Evolutionary conservation across 805 yeast genomes (phyloP).

Genomic region (Teunomyces lycoperdinae): DNA sequence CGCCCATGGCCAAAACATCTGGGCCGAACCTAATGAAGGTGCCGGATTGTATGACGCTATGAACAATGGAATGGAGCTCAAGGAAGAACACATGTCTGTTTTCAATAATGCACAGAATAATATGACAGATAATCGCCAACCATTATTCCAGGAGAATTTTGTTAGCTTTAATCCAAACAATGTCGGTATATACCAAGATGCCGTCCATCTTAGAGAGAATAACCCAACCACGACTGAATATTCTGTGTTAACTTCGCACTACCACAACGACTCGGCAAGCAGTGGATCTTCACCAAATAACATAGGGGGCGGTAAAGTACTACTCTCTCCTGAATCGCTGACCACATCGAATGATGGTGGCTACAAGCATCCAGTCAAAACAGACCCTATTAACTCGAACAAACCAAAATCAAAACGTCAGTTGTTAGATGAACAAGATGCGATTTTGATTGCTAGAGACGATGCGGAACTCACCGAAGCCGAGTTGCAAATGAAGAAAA

Average conservation of each 20-base stretch:
- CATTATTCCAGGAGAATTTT: not conserved
- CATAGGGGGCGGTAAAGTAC: not conserved
- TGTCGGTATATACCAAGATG: not conserved
- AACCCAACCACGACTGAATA: not conserved
- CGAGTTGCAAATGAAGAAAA: constrained; percentile 53
- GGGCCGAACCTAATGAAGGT: not conserved
- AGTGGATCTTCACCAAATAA: not conserved
- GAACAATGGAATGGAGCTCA: constrained; percentile 2
- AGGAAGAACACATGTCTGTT: constrained; percentile 5
- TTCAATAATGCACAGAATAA: constrained; percentile 1
- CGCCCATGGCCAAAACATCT: not conserved
- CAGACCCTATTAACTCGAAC: not conserved
- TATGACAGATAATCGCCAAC: not conserved
- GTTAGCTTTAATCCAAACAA: not conserved
- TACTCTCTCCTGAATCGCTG: constrained; percentile 7
- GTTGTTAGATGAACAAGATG: constrained; percentile 35
- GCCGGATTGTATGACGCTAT: not conserved
- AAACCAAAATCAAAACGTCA: constrained; percentile 18
- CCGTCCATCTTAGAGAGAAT: not conserved
- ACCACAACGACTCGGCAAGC: not conserved
- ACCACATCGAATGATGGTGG: constrained; percentile 3
- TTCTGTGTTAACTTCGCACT: not conserved
- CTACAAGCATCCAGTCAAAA: not conserved
- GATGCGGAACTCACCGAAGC: constrained; percentile 37
- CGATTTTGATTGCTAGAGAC: constrained; percentile 33